Conservation (phyloP, 106 monocot species). For the Acorus calamus region DNA sequence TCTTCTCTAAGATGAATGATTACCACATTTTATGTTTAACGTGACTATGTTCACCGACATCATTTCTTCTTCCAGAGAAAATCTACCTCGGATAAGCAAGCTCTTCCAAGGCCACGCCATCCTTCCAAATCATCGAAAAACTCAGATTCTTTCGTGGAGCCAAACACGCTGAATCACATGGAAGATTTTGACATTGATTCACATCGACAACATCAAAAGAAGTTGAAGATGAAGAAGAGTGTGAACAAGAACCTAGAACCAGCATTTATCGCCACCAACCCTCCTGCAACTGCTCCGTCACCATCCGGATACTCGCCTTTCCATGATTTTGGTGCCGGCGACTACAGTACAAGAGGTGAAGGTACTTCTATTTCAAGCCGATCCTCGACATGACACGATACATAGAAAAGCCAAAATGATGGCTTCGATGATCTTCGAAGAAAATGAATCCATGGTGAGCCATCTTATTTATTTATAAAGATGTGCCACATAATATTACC, state of each 20-base stretch:
- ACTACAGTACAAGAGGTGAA: neutral
- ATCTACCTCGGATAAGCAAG: slow-evolving; percentile 31
- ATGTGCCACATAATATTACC: no score
- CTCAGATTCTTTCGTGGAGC: slow-evolving; percentile 15
- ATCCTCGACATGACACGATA: neutral
- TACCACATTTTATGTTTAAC: neutral
- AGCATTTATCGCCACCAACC: slow-evolving; percentile 1
- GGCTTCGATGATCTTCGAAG: no score
- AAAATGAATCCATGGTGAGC: no score
- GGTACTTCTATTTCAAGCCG: neutral
- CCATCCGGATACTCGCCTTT: neutral
- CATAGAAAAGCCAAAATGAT: no score
- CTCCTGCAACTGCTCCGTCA: neutral
- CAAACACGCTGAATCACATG: slow-evolving; percentile 10
- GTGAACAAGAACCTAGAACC: slow-evolving; percentile 35
- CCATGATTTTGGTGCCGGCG: neutral
- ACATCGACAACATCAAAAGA: slow-evolving; percentile 33
- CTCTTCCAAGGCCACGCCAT: slow-evolving; percentile 17
- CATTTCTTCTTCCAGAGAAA: slow-evolving; percentile 29
- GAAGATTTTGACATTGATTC: slow-evolving; percentile 14
- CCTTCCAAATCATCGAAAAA: slow-evolving; percentile 12
- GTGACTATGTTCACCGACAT: neutral
- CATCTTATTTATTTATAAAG: no score
- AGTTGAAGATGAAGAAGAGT: slow-evolving; percentile 40
- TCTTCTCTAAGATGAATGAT: neutral